These are phyloP conservation scores for Boletus smithii DNA, from an alignment of 1,284 basidiomycete species.

Conservation along the genomic window DNA sequence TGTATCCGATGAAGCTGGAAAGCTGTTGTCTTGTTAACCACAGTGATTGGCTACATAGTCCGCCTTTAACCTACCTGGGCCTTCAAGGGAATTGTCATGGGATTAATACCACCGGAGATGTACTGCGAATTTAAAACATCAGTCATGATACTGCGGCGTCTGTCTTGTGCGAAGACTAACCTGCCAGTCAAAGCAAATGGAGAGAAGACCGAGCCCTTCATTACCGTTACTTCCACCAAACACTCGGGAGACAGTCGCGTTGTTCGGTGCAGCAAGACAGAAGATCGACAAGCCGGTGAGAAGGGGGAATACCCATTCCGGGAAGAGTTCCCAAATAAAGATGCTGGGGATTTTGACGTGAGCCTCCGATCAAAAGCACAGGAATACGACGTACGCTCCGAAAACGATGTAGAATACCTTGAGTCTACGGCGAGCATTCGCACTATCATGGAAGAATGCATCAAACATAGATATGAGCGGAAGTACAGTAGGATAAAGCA, in stretches of 20 bases:
- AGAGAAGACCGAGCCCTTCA: slow-evolving; percentile 50
- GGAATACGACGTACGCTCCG: slow-evolving; percentile 27
- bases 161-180: slow-evolving; percentile 11
- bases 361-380: background rate
- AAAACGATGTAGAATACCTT: slow-evolving; percentile 52
- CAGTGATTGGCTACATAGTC: rapidly evolving
- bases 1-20: slow-evolving; percentile 42
- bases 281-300: slow-evolving; percentile 53
- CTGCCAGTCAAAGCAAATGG: slow-evolving; percentile 58
- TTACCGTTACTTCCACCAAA: slow-evolving; percentile 64
- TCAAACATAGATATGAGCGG: slow-evolving; percentile 58
- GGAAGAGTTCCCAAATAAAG: slow-evolving; percentile 50
- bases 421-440: slow-evolving; percentile 42
- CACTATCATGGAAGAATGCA: slow-evolving; percentile 49
- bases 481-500: slow-evolving; percentile 53
- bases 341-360: slow-evolving; percentile 30
- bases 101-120: slow-evolving; percentile 42
- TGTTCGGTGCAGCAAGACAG: slow-evolving; percentile 54
- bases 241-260: slow-evolving; percentile 47
- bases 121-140: slow-evolving; percentile 32
- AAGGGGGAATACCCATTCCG: slow-evolving; percentile 51
- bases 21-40: slow-evolving; percentile 24
- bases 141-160: background rate
- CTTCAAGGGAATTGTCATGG: slow-evolving; percentile 44
- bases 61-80: slow-evolving; percentile 32